Base-by-base conservation (phyloP, 352 stramenopile species). In the Pythium apleroticum region DNA sequence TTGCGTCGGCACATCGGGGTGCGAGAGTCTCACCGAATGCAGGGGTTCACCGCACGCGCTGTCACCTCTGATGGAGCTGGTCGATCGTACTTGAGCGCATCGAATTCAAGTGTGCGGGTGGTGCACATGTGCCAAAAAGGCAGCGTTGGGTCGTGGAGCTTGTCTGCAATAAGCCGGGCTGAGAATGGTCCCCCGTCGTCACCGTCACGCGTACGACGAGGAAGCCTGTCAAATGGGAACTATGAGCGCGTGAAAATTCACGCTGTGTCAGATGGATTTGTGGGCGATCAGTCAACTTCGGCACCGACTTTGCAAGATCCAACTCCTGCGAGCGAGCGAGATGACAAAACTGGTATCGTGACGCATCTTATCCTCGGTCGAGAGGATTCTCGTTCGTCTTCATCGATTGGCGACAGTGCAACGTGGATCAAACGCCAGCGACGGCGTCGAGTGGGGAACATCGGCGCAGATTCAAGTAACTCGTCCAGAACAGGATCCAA, bases 101-200 rank as follows among this genome's bases (percentile, higher is more conserved):
- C 37, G 3, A 46, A 17, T 46, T 39, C 46, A n/a, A 57, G 28
- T n/a, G 24, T 85, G 24, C 71, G 73, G 10, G 39, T 92, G 27
- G 72, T 90, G 1, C 81, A 90, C 49, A 76, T 88, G 57, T 92
- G 84, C 30, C 62, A 64, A 35, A 66, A 68, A 24, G 84, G 84
- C 33, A 81, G 72, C 52, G 50, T 92, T 7, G 81, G 79, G 0
- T 76, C 76, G 33, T 90, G 81, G 80, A 77, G 62, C 53, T 63
- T 89, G n/a, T 72, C 77, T 15, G 22, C 48, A 8, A 12, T 12
- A 25, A 71, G 60, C 31, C 52, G 57, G 17, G 20, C 12, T 25
- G 37, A 19, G 2, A 58, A 31, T 17, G 11, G 62, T 11, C 10
- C 52, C 22, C 35, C 63, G 4, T 54, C 64, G 15, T 78, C 74